These are phyloP conservation scores for Graphiopsis chlorocephala DNA, from an alignment of 2,329 filamentous ascomycete genomes.

Conservation along the genomic window DNA sequence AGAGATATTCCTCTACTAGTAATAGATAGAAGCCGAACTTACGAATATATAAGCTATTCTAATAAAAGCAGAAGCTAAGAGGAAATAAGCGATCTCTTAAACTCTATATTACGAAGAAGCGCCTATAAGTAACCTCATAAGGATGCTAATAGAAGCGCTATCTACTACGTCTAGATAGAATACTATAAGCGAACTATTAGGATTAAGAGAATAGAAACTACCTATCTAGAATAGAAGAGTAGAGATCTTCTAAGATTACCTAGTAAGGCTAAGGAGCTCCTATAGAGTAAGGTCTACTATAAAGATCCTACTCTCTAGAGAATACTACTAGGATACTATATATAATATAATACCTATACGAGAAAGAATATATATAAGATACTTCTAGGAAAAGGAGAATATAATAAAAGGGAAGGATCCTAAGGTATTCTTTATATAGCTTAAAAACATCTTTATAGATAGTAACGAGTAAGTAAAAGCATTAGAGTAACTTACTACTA, in stretches of 20 bases:
- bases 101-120: neutral
- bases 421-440: slow-evolving; percentile 19
- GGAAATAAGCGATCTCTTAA: neutral
- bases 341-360: neutral
- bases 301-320: neutral
- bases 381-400: neutral
- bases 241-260: neutral
- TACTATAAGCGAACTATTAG: neutral
- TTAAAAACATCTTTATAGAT: slow-evolving; percentile 17
- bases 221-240: neutral
- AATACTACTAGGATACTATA: neutral
- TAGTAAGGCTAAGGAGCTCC: neutral
- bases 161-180: neutral
- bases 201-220: neutral
- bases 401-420: slow-evolving; percentile 10
- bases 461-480: slow-evolving; percentile 18
- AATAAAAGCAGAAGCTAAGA: too few relatives aligned
- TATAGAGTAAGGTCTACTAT: neutral
- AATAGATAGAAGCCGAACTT: slow-evolving; percentile 5
- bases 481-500: slow-evolving; percentile 13
- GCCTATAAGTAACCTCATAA: neutral
- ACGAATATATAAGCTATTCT: neutral
- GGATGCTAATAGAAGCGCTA: neutral
- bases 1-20: slow-evolving; percentile 2
- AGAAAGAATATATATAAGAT: neutral